Base-by-base conservation (phyloP, 257 asterid genomes). In the Datura wrightii region DNA sequence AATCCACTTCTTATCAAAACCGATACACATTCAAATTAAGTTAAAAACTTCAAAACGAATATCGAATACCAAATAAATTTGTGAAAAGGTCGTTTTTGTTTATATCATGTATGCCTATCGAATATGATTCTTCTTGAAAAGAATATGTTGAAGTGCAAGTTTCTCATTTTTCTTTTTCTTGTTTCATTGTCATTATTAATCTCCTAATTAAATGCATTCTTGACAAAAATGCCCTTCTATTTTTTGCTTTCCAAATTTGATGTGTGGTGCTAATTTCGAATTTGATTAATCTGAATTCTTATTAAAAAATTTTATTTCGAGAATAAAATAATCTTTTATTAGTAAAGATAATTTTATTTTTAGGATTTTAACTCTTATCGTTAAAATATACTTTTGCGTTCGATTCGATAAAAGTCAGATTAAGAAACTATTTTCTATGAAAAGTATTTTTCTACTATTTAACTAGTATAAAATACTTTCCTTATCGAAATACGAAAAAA, bases 21-120 rank as follows among this genome's bases (percentile, higher is more conserved):
- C 2, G 0, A 10, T 10, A 0, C 3, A 0, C 19, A 9, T 60
- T 0, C 19, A 0, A 3, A 60, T 60, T 19, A 60, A 9, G 3
- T n/a, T 24, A 24, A 2, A 2, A 58, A 3, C 5, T 55, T 1
- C 1, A 58, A 58, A 19, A 0, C 0, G 2, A 31, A 5, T 63
- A 63, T 63, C 2, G 10, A 63, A 46, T 2, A 46, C 10, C 50
- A 2, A 6, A 11, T 55, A 15, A 10, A 31, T 24, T 0, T 2
- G 13, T 1, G 24, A 62, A 19, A 62, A 11, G 2, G 5, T 44
- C 55, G 0, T 74, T 74, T 48, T 74, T 48, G 41, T 19, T 72
- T 72, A 41, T 81, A 39, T 24, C 65, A 70, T 85, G 72, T 44
- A 39, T 72, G 80, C 80, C 58, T 72, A 46, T 72, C 41, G 10